phyloP scores from a whole-genome alignment of 1,139 yeast species.

The Scheffersomyces cryptocercus region DNA sequence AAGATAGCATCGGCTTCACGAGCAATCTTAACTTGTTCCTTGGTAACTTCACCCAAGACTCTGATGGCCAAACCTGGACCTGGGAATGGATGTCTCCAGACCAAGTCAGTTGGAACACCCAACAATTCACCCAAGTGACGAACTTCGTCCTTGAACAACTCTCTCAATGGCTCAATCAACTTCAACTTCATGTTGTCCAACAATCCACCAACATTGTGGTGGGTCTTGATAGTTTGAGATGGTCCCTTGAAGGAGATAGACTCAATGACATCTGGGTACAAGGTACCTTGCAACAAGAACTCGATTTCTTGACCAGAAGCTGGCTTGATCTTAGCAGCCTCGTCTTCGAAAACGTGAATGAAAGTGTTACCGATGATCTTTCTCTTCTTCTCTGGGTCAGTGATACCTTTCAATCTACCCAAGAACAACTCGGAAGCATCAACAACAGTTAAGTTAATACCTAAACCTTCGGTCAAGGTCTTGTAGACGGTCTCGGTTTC shows the following conservation, averaged over 20 bases:
- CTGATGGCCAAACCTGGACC: slow-evolving; percentile 99
- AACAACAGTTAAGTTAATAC: slow-evolving; percentile 90
- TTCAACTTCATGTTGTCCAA: slow-evolving; percentile 97
- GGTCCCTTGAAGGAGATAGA: slow-evolving; percentile 99
- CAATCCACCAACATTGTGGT: slow-evolving; percentile 98
- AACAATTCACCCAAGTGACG: slow-evolving; percentile 91
- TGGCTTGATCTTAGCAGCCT: slow-evolving; percentile 90
- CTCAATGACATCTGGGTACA: slow-evolving; percentile 98
- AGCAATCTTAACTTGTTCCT: slow-evolving; percentile 89
- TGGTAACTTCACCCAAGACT: slow-evolving; percentile 94
- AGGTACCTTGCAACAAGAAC: slow-evolving; percentile 92
- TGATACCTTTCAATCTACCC: slow-evolving; percentile 83
- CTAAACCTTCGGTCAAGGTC: slow-evolving; percentile 88
- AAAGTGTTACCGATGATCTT: slow-evolving; percentile 98
- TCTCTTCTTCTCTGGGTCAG: slow-evolving; percentile 99
- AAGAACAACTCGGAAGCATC: slow-evolving; percentile 93
- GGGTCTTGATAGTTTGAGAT: slow-evolving; percentile 98
- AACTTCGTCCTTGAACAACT: slow-evolving; percentile 97
- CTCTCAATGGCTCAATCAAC: slow-evolving; percentile 97
- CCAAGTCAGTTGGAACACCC: slow-evolving; percentile 95
- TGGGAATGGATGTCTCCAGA: slow-evolving; percentile 99
- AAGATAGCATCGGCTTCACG: slow-evolving; percentile 95
- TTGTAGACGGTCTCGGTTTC: slow-evolving; percentile 88
- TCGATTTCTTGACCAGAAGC: slow-evolving; percentile 88
- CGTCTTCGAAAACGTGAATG: slow-evolving; percentile 95